A percentile compares a stretch with the other conserved stretches of the same genome.
Evolutionary conservation across 2,329 filamentous ascomycete species (phyloP).

Genomic region (Epichloe scottii): DNA sequence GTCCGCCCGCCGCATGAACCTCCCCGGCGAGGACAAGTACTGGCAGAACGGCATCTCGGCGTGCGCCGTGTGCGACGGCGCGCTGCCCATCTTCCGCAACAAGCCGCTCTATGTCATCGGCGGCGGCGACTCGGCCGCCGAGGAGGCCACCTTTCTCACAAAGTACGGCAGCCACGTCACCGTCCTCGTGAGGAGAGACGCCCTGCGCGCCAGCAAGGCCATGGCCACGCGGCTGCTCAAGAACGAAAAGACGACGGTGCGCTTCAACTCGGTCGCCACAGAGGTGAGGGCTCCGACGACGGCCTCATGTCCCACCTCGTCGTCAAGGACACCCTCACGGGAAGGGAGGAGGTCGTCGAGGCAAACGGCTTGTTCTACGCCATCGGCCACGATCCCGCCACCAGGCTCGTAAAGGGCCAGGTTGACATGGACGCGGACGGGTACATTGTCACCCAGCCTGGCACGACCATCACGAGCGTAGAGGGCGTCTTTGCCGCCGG

Average conservation of each 20-base stretch:
- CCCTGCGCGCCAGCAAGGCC: conserved; percentile 76
- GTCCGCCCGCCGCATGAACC: conserved; percentile 70
- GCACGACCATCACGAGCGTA: conserved; percentile 76
- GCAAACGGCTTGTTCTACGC: conserved; percentile 96
- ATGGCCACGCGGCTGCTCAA: conserved; percentile 77
- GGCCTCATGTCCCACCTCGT: conserved; percentile 82
- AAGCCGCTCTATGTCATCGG: conserved; percentile 94
- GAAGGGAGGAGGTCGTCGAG: conserved; percentile 68
- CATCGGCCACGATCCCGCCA: conserved; percentile 92
- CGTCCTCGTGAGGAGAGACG: conserved; percentile 79
- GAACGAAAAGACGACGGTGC: conserved; percentile 83
- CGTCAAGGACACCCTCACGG: conserved; percentile 66
- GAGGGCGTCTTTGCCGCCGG: conserved; percentile 92
- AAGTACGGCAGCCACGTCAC: conserved; percentile 96
- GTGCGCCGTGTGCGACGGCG: conserved; percentile 94
- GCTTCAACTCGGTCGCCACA: conserved; percentile 68
- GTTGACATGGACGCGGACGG: conserved; percentile 79
- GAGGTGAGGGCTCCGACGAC: conserved; percentile 78
- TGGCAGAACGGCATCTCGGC: conserved; percentile 97
- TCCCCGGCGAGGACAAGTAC: conserved; percentile 85
- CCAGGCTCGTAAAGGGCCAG: conserved; percentile 79
- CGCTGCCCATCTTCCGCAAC: conserved; percentile 92
- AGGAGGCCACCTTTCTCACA: conserved; percentile 93
- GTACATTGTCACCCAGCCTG: conserved; percentile 81
- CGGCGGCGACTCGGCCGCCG: conserved; percentile 90